Conservation (phyloP, 2,329 filamentous ascomycete species). For the Aspergillus piperis region DNA sequence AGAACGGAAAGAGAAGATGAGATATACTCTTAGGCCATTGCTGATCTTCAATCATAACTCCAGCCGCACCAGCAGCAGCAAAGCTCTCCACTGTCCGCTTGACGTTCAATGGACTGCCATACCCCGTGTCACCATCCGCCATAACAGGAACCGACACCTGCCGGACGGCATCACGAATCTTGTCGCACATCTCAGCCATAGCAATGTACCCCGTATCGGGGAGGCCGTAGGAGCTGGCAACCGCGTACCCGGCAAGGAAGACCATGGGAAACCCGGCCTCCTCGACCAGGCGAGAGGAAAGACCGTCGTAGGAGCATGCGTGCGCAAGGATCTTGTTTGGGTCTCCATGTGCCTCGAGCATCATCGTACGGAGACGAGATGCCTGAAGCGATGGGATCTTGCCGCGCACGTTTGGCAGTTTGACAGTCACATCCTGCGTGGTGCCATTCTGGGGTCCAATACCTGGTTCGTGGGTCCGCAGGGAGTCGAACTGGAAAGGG, state of each 20-base stretch:
- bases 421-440: background rate
- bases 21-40: constrained; percentile 51
- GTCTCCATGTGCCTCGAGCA: constrained; percentile 42
- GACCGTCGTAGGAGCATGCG: constrained; percentile 47
- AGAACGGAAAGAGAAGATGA: too few relatives aligned
- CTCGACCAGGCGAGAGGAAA: constrained; percentile 48
- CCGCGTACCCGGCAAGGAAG: constrained; percentile 48
- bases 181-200: constrained; percentile 49
- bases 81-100: constrained; percentile 49
- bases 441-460: background rate
- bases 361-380: constrained; percentile 30
- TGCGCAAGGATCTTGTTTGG: constrained; percentile 49
- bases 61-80: constrained; percentile 43
- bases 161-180: constrained; percentile 47
- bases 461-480: background rate
- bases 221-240: constrained; percentile 45
- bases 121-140: constrained; percentile 52
- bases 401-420: constrained; percentile 36
- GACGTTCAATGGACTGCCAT: constrained; percentile 52
- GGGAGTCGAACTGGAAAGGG: background rate
- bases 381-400: constrained; percentile 43
- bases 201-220: constrained; percentile 55
- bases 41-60: constrained; percentile 51
- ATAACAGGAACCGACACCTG: constrained; percentile 44
- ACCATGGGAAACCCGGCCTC: constrained; percentile 51